Conservation (phyloP, 2,329 filamentous ascomycete species). For the Talaromyces sp. region DNA sequence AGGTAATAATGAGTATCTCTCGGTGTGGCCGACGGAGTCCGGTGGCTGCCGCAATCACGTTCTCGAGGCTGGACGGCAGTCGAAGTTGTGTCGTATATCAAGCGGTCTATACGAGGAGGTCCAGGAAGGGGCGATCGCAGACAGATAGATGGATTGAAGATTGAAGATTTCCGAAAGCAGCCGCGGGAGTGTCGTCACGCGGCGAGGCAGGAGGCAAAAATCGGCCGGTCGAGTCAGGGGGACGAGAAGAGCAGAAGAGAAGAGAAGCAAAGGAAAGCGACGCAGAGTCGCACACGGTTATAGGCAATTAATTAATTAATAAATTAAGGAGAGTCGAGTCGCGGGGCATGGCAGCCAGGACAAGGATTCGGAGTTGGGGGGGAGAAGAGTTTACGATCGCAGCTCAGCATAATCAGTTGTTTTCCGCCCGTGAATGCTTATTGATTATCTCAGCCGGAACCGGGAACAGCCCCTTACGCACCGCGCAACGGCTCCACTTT, state of each 20-base stretch:
- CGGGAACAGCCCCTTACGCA: not conserved
- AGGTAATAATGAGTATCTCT: not conserved
- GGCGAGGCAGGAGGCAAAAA: not conserved
- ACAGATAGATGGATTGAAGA: not conserved
- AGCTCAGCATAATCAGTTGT: too few species aligned
- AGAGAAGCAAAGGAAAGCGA: not conserved
- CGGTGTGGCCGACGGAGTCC: not conserved
- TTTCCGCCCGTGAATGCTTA: too few species aligned
- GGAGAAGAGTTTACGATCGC: not conserved
- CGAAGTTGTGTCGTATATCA: not conserved
- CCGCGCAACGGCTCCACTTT: not conserved
- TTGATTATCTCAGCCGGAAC: not conserved
- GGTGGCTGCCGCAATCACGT: not conserved
- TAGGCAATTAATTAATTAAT: not conserved
- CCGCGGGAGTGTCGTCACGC: not conserved
- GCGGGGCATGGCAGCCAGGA: too few species aligned
- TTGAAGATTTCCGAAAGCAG: not conserved
- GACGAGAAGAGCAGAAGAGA: not conserved
- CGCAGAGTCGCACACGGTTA: not conserved
- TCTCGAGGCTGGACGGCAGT: not conserved
- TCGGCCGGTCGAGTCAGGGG: not conserved
- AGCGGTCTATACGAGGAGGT: not conserved
- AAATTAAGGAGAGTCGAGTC: not conserved
- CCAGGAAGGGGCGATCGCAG: not conserved
- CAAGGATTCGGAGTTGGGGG: not conserved